Conservation (phyloP, 257 asterid genomes). For the Eustoma russellianum region DNA sequence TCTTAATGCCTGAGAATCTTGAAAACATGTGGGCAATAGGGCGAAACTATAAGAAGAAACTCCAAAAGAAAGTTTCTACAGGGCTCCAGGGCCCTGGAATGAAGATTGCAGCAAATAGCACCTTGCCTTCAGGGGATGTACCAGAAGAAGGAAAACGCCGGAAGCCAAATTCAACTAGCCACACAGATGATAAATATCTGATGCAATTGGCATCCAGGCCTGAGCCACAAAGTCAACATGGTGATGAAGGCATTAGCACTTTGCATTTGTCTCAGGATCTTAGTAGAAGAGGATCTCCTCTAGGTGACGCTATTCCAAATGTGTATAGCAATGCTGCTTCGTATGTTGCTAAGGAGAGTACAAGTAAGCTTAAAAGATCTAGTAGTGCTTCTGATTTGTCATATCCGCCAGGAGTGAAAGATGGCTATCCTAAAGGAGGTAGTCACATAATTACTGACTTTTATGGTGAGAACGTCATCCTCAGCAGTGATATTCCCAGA, state of each 20-base stretch:
- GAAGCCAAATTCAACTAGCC: conserved; percentile 25
- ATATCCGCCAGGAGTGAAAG: conserved; percentile 3
- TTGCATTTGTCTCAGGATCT: conserved; percentile 31
- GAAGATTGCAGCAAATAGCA: conserved; percentile 18
- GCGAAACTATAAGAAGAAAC: conserved; percentile 83
- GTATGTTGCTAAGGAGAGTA: conserved; percentile 32
- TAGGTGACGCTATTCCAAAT: conserved; percentile 22
- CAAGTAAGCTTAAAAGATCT: conserved; percentile 69
- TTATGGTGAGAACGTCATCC: conserved; percentile 46
- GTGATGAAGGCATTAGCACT: conserved; percentile 28
- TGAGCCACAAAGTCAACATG: conserved; percentile 29
- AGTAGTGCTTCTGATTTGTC: conserved; percentile 82
- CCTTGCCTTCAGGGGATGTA: conserved; percentile 19
- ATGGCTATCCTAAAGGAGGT: conserved; percentile 28
- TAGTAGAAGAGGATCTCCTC: conserved; percentile 19
- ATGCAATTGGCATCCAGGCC: conserved; percentile 48
- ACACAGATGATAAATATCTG: conserved; percentile 34
- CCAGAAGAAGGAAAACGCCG: conserved; percentile 23
- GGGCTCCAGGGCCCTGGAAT: conserved; percentile 30
- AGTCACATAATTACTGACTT: conserved; percentile 66
- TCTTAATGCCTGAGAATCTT: conserved; percentile 95
- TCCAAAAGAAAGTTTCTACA: conserved; percentile 37
- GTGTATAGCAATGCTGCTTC: conserved; percentile 14
- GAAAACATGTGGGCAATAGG: conserved; percentile 99
- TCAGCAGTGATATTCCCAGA: conserved; percentile 26